Evolutionary conservation across 306 rosid genomes (phyloP).

Genomic region (Cicer chorassanicum): DNA sequence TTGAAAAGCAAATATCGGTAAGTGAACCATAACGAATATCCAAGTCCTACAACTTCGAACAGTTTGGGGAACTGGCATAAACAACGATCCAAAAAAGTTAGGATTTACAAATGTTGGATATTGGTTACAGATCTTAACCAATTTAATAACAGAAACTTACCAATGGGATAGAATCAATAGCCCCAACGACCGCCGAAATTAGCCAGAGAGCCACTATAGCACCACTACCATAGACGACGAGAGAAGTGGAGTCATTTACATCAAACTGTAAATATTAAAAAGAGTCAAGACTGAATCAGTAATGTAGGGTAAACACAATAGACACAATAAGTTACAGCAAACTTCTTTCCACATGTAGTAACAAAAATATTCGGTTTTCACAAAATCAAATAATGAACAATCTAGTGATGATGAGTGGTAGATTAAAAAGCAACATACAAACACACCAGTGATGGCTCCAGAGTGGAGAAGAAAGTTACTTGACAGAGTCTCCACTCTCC

Average conservation of each 20-base stretch:
- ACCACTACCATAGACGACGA: slow-evolving; percentile 61
- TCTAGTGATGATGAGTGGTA: too few species aligned
- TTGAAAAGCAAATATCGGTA: slow-evolving; percentile 83
- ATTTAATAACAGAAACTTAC: slow-evolving; percentile 48
- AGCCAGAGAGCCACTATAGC: slow-evolving; percentile 66
- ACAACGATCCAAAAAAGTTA: slow-evolving; percentile 25
- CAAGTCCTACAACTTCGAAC: slow-evolving; percentile 87
- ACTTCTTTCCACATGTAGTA: neutral
- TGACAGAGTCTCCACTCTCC: too few species aligned
- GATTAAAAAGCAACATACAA: too few species aligned
- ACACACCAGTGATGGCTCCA: too few species aligned
- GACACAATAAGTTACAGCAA: neutral
- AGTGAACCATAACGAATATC: slow-evolving; percentile 77
- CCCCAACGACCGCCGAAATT: slow-evolving; percentile 69
- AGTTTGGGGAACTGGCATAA: slow-evolving; percentile 75
- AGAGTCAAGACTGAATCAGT: neutral
- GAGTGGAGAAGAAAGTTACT: too few species aligned
- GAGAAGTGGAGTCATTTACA: slow-evolving; percentile 47
- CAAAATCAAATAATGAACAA: neutral
- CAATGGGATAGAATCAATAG: slow-evolving; percentile 89
- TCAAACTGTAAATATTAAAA: slow-evolving; percentile 57
- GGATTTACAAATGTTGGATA: neutral
- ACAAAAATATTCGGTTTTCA: neutral
- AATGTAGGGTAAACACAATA: neutral
- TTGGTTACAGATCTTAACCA: neutral